Evolutionary conservation across 2,329 filamentous ascomycete genomes (phyloP).

Genomic region (Ascochyta clinopodiicola): DNA sequence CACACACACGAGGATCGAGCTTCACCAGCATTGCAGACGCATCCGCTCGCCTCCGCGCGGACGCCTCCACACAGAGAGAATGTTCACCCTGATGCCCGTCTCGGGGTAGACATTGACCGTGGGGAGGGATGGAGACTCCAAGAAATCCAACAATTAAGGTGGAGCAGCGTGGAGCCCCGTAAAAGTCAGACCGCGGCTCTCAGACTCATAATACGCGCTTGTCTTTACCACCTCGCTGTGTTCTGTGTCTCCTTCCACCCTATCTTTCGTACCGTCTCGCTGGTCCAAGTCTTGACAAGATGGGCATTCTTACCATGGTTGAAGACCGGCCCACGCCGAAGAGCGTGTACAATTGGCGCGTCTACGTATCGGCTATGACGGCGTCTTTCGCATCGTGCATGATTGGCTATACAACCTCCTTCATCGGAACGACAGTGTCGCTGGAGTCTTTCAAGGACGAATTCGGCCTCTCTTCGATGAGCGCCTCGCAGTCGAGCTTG

Average conservation of each 20-base stretch:
- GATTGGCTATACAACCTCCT: conserved; percentile 73
- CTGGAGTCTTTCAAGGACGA: conserved; percentile 73
- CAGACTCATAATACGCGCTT: conserved; percentile 10
- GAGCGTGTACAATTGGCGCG: conserved; percentile 66
- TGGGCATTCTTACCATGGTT: conserved; percentile 45
- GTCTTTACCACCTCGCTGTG: background rate
- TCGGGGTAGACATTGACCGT: conserved; percentile 1
- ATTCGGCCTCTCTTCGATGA: conserved; percentile 67
- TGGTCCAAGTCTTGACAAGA: conserved; percentile 17
- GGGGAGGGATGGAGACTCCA: conserved; percentile 18
- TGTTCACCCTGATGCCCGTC: conserved; percentile 8
- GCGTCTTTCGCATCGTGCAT: conserved; percentile 65
- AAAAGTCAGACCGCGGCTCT: conserved; percentile 8
- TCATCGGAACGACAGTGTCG: conserved; percentile 76
- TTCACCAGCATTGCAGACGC: conserved; percentile 6
- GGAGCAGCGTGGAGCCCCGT: conserved; percentile 18
- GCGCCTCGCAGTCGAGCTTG: conserved; percentile 58
- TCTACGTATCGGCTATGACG: conserved; percentile 62
- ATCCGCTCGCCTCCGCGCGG: conserved; percentile 10
- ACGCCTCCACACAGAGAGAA: conserved; percentile 11
- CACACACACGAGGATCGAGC: conserved; percentile 4
- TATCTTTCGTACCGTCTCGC: background rate
- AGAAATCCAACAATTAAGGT: conserved; percentile 9
- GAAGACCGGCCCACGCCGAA: conserved; percentile 61
- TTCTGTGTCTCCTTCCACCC: background rate